Evolutionary conservation across 140 eudicot species (phyloP).

Genomic region (Erigeron philadelphicus): DNA sequence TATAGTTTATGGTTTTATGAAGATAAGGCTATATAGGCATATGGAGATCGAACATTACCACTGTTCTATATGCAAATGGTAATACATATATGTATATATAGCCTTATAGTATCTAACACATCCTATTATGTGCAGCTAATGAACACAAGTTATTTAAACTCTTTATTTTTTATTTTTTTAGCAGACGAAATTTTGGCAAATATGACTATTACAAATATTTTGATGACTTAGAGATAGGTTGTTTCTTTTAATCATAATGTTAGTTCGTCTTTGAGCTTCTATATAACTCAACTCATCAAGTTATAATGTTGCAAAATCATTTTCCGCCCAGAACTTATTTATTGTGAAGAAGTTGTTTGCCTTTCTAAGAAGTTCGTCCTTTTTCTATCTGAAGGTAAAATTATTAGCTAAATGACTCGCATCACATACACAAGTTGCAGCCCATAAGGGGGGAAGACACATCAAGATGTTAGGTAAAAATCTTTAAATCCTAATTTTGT

Average conservation of each 20-base stretch:
- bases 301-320: slow-evolving; percentile 51
- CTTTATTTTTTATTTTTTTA: not conserved
- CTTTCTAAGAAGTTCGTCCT: slow-evolving; percentile 75
- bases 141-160: not conserved
- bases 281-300: not conserved
- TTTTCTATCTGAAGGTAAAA: slow-evolving; percentile 65
- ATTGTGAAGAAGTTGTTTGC: slow-evolving; percentile 87
- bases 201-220: slow-evolving; percentile 83
- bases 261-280: not conserved
- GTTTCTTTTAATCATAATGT: slow-evolving; percentile 7
- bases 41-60: slow-evolving; percentile 87
- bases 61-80: slow-evolving; percentile 91
- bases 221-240: slow-evolving; percentile 88
- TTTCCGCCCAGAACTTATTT: slow-evolving; percentile 59
- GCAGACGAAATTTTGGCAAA: slow-evolving; percentile 92
- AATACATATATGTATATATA: not conserved
- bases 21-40: slow-evolving; percentile 75
- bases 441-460: too few species aligned
- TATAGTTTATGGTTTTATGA: slow-evolving; percentile 81
- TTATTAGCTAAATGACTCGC: not conserved
- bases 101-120: not conserved
- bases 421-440: too few species aligned
- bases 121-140: not conserved
- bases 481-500: not conserved
- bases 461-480: too few species aligned